Percentiles rank a stretch among this genome's conserved stretches.
Evolutionary conservation across 352 stramenopile genomes (phyloP).

Genomic region (Globisporangium carolinianum): DNA sequence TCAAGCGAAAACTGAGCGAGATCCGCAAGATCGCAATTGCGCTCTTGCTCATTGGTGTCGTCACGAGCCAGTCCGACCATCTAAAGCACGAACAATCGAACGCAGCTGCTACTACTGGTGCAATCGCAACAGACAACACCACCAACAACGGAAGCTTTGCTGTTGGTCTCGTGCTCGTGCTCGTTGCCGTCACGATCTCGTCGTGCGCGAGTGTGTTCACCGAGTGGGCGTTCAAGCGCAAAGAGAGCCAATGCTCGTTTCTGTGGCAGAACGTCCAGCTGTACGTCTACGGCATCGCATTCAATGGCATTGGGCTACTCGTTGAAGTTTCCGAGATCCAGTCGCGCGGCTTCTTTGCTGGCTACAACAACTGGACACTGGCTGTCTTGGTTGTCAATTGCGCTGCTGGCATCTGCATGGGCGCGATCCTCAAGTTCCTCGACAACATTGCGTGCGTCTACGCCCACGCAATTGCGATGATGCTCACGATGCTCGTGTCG

Average conservation of each 20-base stretch:
- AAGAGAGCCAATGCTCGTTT: constrained; percentile 51
- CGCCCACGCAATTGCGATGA: constrained; percentile 82
- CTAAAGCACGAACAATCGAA: constrained; percentile 26
- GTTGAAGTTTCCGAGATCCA: constrained; percentile 39
- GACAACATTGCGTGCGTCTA: constrained; percentile 89
- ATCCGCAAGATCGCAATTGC: constrained; percentile 71
- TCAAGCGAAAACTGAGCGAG: constrained; percentile 63
- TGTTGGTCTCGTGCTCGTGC: constrained; percentile 54
- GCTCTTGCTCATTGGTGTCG: constrained; percentile 66
- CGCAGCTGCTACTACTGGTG: constrained; percentile 10
- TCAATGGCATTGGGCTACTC: constrained; percentile 63
- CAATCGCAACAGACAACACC: constrained; percentile 6
- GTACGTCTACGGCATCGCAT: constrained; percentile 77
- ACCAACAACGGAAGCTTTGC: constrained; percentile 19
- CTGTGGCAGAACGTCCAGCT: constrained; percentile 81
- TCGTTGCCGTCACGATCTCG: constrained; percentile 69
- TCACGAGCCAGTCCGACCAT: constrained; percentile 77
- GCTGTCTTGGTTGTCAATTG: constrained; percentile 73
- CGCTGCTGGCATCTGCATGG: constrained; percentile 66
- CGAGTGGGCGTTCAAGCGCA: constrained; percentile 82
- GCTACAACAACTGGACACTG: constrained; percentile 77
- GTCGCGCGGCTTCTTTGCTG: constrained; percentile 60
- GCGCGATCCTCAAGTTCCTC: constrained; percentile 82
- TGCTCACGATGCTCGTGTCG: constrained; percentile 84
- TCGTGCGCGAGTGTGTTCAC: constrained; percentile 82